phyloP scores from a whole-genome alignment of 805 yeast genomes.

The Kodamaea kaohsiungensis region DNA sequence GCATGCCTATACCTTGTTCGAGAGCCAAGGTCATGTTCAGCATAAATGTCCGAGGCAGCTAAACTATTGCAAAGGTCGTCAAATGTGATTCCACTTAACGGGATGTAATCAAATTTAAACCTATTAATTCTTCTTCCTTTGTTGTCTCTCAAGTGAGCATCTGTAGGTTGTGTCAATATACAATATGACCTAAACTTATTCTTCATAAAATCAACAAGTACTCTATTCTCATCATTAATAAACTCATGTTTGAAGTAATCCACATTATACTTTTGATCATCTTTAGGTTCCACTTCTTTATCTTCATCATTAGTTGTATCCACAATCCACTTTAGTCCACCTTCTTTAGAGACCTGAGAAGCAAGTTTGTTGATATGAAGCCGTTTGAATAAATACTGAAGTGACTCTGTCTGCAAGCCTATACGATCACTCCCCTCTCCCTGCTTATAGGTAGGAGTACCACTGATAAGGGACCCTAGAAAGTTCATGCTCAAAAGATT shows the following conservation, averaged over 20 bases:
- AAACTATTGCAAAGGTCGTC: conserved; percentile 28
- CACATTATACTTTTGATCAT: conserved; percentile 55
- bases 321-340: conserved; percentile 43
- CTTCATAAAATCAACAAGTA: conserved; percentile 64
- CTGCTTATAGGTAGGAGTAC: conserved; percentile 15
- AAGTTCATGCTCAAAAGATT: background rate
- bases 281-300: background rate
- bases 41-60: conserved; percentile 51
- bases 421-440: conserved; percentile 11
- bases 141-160: conserved; percentile 20
- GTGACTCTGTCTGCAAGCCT: conserved; percentile 54
- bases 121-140: conserved; percentile 21
- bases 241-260: conserved; percentile 42
- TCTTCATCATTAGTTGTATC: background rate
- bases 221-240: conserved; percentile 60
- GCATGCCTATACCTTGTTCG: conserved; percentile 7
- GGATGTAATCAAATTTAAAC: conserved; percentile 24
- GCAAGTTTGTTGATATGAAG: conserved; percentile 44
- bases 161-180: conserved; percentile 53
- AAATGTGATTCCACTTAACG: conserved; percentile 17
- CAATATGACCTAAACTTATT: conserved; percentile 66
- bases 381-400: conserved; percentile 58
- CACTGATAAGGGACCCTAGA: conserved; percentile 6
- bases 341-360: conserved; percentile 17
- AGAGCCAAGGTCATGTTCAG: conserved; percentile 45